Base-by-base conservation (phyloP, 1,284 basidiomycete species). In the Leccinum fallax region DNA sequence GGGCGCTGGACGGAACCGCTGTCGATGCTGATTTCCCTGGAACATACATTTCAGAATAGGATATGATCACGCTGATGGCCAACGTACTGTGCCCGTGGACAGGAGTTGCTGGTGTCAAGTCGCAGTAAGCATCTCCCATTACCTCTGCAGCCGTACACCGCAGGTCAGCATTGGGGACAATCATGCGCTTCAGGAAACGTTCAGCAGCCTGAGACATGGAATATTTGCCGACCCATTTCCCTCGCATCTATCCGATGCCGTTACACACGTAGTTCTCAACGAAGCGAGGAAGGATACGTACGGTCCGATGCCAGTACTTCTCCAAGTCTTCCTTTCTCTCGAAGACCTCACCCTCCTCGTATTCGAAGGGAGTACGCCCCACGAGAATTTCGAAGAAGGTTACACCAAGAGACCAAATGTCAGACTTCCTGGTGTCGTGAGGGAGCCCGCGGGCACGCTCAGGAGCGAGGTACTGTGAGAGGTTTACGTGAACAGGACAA, bases 301-400 rank as follows among this genome's bases (percentile, higher is more conserved):
- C 88, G 0, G 94, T 93, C 13, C 93, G 84, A 60, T 83, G 77
- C 87, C 93, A 95, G 73, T 98, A 97, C 59, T 83, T 83, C 71
- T 93, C 86, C 21, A 95, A 77, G 65, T 93, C 90, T 58, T 92
- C 88, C 66, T 89, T 88, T n/a, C 86, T 91, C n/a, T 46, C 79
- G 67, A 95, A 90, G 62, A 88, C 84, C 71, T 96, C 93, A 8
- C 88, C 86, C 62, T 94, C 92, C 30, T 85, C 83, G 65, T 87
- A 74, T 73, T 98, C 95, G 71, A 97, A 98, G 1, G 95, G 95
- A 4, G 95, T 97, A 15, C 95, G 83, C 0, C 95, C 95, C 32
- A 90, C 80, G 26, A 97, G 83, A 63, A 97, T 91, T 75, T 98
- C 95, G 73, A 95, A 98, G 75, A 97, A 91, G 0, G 95, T 94